Conservation (phyloP, 2,329 filamentous ascomycete genomes). For the Boeremia lycopersici region DNA sequence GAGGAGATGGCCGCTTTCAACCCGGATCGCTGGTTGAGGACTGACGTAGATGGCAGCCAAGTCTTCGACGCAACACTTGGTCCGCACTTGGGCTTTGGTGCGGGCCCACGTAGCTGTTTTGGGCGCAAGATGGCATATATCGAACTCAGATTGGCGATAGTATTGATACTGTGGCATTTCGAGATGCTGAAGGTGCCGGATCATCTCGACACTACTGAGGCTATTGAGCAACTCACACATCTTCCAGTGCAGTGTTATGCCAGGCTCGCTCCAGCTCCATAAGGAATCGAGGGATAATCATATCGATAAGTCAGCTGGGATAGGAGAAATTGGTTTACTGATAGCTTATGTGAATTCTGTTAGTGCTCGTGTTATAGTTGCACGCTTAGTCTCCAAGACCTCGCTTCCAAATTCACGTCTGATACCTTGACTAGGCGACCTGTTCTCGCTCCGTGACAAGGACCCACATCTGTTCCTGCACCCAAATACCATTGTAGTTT, state of each 20-base stretch:
- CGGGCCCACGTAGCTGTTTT: constrained; percentile 33
- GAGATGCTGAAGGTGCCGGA: constrained; percentile 28
- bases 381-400: too few species aligned
- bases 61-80: constrained; percentile 29
- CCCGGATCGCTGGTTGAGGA: constrained; percentile 50
- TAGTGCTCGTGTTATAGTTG: too few species aligned
- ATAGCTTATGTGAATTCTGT: too few species aligned
- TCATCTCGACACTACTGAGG: constrained; percentile 26
- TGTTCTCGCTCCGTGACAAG: constrained; percentile 21
- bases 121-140: constrained; percentile 36
- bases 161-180: constrained; percentile 39
- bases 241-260: constrained; percentile 36
- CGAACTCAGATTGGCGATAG: constrained; percentile 33
- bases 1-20: constrained; percentile 42
- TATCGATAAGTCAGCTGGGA: too few species aligned
- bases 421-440: neutral
- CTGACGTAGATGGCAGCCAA: constrained; percentile 17
- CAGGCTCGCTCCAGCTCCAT: neutral
- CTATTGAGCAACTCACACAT: constrained; percentile 37
- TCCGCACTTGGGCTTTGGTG: constrained; percentile 33
- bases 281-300: neutral
- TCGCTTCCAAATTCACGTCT: too few species aligned
- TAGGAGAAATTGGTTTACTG: too few species aligned
- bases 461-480: constrained; percentile 31
- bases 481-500: constrained; percentile 29